phyloP scores from a whole-genome alignment of 129 eudicot genomes.

The Logfia minima region DNA sequence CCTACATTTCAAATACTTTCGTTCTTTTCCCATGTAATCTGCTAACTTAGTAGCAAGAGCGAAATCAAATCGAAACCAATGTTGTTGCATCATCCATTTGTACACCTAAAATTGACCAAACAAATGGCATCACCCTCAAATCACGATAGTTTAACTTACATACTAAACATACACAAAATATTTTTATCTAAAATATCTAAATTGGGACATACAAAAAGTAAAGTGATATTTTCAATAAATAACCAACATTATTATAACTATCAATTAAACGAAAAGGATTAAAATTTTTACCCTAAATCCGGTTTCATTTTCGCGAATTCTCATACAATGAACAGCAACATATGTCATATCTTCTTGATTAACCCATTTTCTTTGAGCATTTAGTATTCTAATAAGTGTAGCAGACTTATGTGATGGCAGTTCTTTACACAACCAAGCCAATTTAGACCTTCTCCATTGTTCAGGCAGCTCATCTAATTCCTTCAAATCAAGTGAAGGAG shows the following conservation, averaged over 20 bases:
- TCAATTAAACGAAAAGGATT: neutral
- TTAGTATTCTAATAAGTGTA: constrained; percentile 53
- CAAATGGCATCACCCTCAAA: constrained; percentile 13
- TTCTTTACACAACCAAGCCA: constrained; percentile 96
- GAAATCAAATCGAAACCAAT: constrained; percentile 86
- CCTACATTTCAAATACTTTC: constrained; percentile 71
- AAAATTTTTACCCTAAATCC: constrained; percentile 60
- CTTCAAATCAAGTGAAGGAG: constrained; percentile 58
- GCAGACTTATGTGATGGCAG: constrained; percentile 71
- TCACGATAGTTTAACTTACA: neutral
- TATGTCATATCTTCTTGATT: constrained; percentile 79
- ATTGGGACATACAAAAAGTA: neutral
- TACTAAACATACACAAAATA: neutral
- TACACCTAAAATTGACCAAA: constrained; percentile 60
- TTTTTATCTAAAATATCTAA: no score
- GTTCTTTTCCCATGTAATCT: constrained; percentile 89
- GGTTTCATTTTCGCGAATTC: constrained; percentile 88
- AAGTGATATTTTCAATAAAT: no score
- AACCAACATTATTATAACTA: neutral
- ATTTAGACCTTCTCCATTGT: constrained; percentile 83
- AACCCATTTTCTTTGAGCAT: constrained; percentile 85
- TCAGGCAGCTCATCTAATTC: constrained; percentile 87
- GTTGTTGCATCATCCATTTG: constrained; percentile 94
- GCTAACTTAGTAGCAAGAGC: constrained; percentile 85
- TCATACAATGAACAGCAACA: constrained; percentile 72